Base-by-base conservation (phyloP, 192 early-diverging fungal species). In the Paraglomus occultum region DNA sequence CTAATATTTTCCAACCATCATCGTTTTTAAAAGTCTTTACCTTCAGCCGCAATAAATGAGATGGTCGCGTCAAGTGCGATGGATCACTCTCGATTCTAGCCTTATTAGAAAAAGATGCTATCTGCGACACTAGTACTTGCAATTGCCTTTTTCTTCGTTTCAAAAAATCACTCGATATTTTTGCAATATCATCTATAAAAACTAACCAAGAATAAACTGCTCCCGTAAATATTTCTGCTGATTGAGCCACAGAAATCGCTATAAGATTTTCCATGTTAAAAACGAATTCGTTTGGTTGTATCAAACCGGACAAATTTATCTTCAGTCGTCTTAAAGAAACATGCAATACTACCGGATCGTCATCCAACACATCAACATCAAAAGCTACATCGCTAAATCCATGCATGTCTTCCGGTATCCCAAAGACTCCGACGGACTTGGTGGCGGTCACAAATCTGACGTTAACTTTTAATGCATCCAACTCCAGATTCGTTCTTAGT, bases 1-100 rank as follows among this genome's bases (percentile, higher is more conserved):
- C 77, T 7, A 93, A 57, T 4, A 93, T 63, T 64, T 90, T 93
- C 91, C 91, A 93, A 20, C 88, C 88, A 48, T 80, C 80, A 70
- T 93, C 89, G 22, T 77, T 79, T 60, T 90, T 84, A 68, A 87
- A 83, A 60, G 82, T 79, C 38, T 81, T 71, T 8, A 84, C 79
- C 10, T 88, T 89, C 4, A 92, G 61, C 46, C 86, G 59, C 69
- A 91, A 83, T 14, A 91, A 75, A 22, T 79, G 77, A 5, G 86
- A 88, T 4, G 90, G 89, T 14, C 80, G 63, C 0, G 87, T 84
- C 55, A 94, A 67, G 67, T 91, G 92, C 5, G 75, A 57, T 6
- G 90, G 88, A 75, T 91, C 90, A 6, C 82, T 84, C 14, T 72
- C 75, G 39, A 83, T 74, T 18, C 44, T 51, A 7, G 67, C 55